Evolutionary conservation across 805 yeast species (phyloP).

Genomic region (Suhomyces canberraensis): DNA sequence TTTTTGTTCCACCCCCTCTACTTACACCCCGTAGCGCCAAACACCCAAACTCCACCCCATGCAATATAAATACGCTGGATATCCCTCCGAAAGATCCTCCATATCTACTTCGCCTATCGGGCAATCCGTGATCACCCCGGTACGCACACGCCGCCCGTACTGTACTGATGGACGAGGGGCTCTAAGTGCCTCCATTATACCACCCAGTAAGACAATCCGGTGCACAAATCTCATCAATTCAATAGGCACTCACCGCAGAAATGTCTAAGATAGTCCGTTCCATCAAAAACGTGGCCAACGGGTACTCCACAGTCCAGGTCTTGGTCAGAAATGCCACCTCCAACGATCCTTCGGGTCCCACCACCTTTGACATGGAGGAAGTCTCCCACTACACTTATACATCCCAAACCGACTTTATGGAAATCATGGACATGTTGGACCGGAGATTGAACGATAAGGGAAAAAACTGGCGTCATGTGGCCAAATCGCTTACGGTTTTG

Average conservation of each 20-base stretch:
- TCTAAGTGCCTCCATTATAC: too few relatives aligned
- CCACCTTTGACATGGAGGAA: slow-evolving; percentile 77
- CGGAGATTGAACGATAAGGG: slow-evolving; percentile 92
- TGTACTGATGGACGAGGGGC: slow-evolving; percentile 5
- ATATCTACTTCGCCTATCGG: slow-evolving; percentile 1
- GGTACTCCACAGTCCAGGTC: slow-evolving; percentile 82
- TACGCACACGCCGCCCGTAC: slow-evolving; percentile 1
- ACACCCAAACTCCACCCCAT: too few relatives aligned
- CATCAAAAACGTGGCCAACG: slow-evolving; percentile 84
- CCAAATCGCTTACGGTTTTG: slow-evolving; percentile 84
- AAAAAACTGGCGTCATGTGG: slow-evolving; percentile 94
- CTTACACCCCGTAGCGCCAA: too few relatives aligned
- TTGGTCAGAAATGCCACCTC: slow-evolving; percentile 90
- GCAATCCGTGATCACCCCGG: slow-evolving; percentile 1
- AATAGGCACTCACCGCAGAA: background rate
- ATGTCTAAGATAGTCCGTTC: slow-evolving; percentile 84
- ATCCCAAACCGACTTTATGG: slow-evolving; percentile 67
- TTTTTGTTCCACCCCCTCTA: too few relatives aligned
- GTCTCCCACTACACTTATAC: slow-evolving; percentile 72
- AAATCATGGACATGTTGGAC: slow-evolving; percentile 92
- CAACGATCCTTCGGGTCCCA: slow-evolving; percentile 84
- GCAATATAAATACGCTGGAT: too few relatives aligned
- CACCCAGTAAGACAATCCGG: too few relatives aligned
- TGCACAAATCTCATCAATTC: too few relatives aligned
- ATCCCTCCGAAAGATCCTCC: too few relatives aligned